Evolutionary conservation across 306 rosid genomes (phyloP).

Genomic region (Vicia faba): DNA sequence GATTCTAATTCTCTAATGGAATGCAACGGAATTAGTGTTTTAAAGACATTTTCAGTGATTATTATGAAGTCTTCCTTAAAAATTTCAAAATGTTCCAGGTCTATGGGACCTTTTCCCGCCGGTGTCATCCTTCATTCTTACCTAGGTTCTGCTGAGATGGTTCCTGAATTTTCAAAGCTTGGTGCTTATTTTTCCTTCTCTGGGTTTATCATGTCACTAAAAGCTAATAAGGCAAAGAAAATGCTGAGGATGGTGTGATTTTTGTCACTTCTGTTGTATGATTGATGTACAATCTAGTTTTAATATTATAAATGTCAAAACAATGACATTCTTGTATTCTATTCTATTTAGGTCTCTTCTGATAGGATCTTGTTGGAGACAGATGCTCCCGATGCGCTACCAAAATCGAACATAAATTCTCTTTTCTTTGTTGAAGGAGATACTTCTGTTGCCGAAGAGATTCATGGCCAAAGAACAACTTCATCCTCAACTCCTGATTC

Average conservation of each 20-base stretch:
- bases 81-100: constrained; percentile 46
- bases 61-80: constrained; percentile 26
- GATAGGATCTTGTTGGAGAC: constrained; percentile 88
- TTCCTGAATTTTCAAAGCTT: constrained; percentile 76
- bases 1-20: constrained; percentile 7
- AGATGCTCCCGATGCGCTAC: constrained; percentile 95
- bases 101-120: constrained; percentile 84
- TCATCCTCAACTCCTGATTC: constrained; percentile 34
- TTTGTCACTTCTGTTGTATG: constrained; percentile 15
- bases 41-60: constrained; percentile 16
- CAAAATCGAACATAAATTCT: constrained; percentile 51
- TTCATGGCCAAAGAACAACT: constrained; percentile 32
- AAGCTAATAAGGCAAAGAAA: constrained; percentile 73
- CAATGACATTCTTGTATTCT: constrained; percentile 25
- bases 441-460: constrained; percentile 47
- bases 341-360: constrained; percentile 62
- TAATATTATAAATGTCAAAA: constrained; percentile 2
- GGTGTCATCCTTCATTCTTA: constrained; percentile 93
- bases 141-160: constrained; percentile 94
- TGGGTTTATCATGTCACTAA: constrained; percentile 80
- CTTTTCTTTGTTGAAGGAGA: constrained; percentile 69
- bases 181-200: constrained; percentile 91
- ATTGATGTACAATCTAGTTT: constrained; percentile 1
- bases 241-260: constrained; percentile 78
- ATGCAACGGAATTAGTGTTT: not conserved